Conservation (phyloP, 164 flowering plant genomes). For the Macadamia integrifolia region DNA sequence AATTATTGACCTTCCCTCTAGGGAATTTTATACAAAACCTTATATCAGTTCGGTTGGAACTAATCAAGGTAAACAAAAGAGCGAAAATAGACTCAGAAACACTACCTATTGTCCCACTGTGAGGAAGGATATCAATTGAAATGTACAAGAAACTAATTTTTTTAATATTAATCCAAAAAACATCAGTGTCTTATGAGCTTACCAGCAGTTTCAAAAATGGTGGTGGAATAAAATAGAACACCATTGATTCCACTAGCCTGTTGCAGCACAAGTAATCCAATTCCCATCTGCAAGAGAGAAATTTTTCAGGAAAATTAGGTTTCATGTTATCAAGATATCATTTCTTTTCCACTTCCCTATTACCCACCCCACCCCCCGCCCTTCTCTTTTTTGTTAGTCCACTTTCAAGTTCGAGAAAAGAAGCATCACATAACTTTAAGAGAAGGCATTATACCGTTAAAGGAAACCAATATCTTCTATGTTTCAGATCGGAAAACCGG, state of each 20-base stretch:
- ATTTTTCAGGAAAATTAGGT: background rate
- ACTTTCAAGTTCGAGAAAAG: constrained; percentile 3
- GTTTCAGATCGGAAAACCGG: constrained; percentile 65
- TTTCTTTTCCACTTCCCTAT: too few species aligned
- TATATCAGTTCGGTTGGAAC: too few species aligned
- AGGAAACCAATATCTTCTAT: constrained; percentile 79
- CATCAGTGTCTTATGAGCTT: constrained; percentile 7
- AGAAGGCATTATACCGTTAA: constrained; percentile 49
- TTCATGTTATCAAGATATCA: too few species aligned
- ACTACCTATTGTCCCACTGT: background rate
- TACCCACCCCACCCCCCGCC: too few species aligned
- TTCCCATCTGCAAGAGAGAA: constrained; percentile 61
- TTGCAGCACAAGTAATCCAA: constrained; percentile 77
- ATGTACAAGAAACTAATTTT: background rate
- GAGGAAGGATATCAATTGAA: background rate
- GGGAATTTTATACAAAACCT: too few species aligned
- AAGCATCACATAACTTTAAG: background rate
- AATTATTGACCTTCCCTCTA: too few species aligned
- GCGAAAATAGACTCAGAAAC: background rate
- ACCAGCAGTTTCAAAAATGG: constrained; percentile 81
- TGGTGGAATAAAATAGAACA: constrained; percentile 80
- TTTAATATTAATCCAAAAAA: too few species aligned
- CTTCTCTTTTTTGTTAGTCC: too few species aligned
- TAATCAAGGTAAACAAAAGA: too few species aligned
- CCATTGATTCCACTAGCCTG: constrained; percentile 88